These are phyloP conservation scores for Jaapia argillacea DNA, from an alignment of 768 basidiomycete genomes.

Conservation along the genomic window DNA sequence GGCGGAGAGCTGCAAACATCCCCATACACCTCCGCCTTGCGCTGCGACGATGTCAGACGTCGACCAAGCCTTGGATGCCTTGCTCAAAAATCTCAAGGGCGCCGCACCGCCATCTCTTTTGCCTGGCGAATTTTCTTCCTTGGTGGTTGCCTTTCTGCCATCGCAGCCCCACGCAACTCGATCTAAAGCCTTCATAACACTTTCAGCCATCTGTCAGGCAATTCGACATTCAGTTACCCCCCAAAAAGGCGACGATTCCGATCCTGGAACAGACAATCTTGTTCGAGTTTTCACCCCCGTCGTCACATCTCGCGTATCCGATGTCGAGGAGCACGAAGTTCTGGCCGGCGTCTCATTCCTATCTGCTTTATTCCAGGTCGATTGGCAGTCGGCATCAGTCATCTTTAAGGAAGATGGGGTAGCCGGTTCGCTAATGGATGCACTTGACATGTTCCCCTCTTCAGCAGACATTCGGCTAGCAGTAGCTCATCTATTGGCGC, in stretches of 20 bases:
- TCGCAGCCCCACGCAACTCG: slow-evolving; percentile 32
- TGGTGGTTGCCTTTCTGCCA: slow-evolving; percentile 44
- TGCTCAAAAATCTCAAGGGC: slow-evolving; percentile 17
- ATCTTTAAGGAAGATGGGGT: slow-evolving; percentile 59
- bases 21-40: slow-evolving; percentile 3
- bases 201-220: slow-evolving; percentile 61
- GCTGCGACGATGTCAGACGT: slow-evolving; percentile 4
- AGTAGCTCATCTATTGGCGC: slow-evolving; percentile 65
- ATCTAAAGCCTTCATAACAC: slow-evolving; percentile 61
- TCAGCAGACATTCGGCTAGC: slow-evolving; percentile 39
- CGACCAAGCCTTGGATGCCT: slow-evolving; percentile 17
- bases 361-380: slow-evolving; percentile 78
- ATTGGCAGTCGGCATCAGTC: slow-evolving; percentile 51
- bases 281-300: slow-evolving; percentile 38
- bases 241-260: slow-evolving; percentile 26
- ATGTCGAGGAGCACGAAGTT: slow-evolving; percentile 42
- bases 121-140: slow-evolving; percentile 44
- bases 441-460: slow-evolving; percentile 52
- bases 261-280: slow-evolving; percentile 40
- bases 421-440: slow-evolving; percentile 56
- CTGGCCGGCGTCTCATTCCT: slow-evolving; percentile 56
- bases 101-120: slow-evolving; percentile 18
- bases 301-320: slow-evolving; percentile 39
- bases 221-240: slow-evolving; percentile 30
- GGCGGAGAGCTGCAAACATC: slow-evolving; percentile 5